Percentiles rank a stretch among this genome's conserved stretches.
Evolutionary conservation across 2,329 filamentous ascomycete genomes (phyloP).

Genomic region (Pseudogymnoascus sp.): DNA sequence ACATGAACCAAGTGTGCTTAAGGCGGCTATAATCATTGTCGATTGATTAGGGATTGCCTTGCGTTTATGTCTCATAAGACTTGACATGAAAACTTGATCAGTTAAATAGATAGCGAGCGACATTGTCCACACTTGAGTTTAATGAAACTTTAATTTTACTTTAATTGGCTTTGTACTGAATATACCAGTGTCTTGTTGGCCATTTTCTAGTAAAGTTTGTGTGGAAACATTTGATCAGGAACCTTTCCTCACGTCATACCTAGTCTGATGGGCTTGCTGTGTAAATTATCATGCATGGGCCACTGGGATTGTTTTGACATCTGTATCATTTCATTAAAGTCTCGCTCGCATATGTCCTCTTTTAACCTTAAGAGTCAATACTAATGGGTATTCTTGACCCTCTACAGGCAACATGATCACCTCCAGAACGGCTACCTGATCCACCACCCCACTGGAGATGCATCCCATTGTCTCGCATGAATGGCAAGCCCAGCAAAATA

Average conservation of each 20-base stretch:
- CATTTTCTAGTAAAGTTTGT: neutral
- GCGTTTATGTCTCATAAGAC: neutral
- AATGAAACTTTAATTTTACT: neutral
- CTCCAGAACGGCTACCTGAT: neutral
- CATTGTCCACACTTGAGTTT: neutral
- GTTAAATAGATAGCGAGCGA: neutral
- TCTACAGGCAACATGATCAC: neutral
- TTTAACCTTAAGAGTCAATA: neutral
- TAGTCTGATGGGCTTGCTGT: neutral
- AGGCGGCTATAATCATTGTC: neutral
- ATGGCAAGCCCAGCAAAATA: slow-evolving; percentile 6
- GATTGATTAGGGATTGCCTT: neutral
- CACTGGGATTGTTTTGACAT: neutral
- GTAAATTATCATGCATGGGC: neutral
- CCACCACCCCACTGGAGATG: slow-evolving; percentile 10
- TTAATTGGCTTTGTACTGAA: neutral
- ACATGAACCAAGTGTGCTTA: neutral
- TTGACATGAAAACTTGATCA: neutral
- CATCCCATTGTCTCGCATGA: slow-evolving; percentile 10
- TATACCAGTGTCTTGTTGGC: neutral
- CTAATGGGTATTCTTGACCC: neutral
- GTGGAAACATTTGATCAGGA: neutral
- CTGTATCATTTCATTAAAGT: neutral
- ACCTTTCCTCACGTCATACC: neutral
- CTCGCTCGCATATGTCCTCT: neutral